Conservation (phyloP, 345 rosid species). For the Citropsis articulata region DNA sequence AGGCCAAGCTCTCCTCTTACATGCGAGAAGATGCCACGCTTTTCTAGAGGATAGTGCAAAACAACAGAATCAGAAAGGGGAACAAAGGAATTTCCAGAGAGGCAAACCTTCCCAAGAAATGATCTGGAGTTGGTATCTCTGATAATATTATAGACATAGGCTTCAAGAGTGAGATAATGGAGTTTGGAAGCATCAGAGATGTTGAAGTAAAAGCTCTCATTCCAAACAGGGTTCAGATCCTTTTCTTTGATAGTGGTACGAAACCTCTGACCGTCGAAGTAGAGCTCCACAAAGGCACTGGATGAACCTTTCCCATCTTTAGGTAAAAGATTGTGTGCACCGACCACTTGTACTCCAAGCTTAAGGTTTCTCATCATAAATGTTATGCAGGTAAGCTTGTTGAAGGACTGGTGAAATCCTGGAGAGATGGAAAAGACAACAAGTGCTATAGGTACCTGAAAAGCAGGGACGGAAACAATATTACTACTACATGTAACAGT, state of each 20-base stretch:
- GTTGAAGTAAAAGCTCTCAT: conserved; percentile 95
- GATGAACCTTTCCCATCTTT: conserved; percentile 94
- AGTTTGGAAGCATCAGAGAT: conserved; percentile 81
- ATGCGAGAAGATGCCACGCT: conserved; percentile 82
- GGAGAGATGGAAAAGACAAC: neutral
- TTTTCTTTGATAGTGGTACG: conserved; percentile 85
- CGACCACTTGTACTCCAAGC: conserved; percentile 79
- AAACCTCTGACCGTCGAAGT: conserved; percentile 81
- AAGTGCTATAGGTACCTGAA: conserved; percentile 35
- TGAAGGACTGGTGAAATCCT: neutral
- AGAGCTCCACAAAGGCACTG: conserved; percentile 78
- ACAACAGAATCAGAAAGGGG: conserved; percentile 84
- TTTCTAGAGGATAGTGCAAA: conserved; percentile 85
- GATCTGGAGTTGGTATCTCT: conserved; percentile 63
- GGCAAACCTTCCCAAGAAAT: conserved; percentile 85
- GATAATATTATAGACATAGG: conserved; percentile 54
- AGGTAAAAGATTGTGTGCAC: conserved; percentile 92
- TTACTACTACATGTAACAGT: neutral
- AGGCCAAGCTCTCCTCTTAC: conserved; percentile 96
- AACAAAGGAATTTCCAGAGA: conserved; percentile 83
- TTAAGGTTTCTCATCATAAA: conserved; percentile 70
- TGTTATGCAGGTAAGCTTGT: conserved; percentile 13
- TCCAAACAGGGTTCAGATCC: conserved; percentile 94
- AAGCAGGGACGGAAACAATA: conserved; percentile 14
- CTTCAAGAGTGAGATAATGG: conserved; percentile 74